Evolutionary conservation across 1,284 basidiomycete species (phyloP), one percentile per base, ranked within the genome.

Genomic region (Porodaedalea pini): DNA sequence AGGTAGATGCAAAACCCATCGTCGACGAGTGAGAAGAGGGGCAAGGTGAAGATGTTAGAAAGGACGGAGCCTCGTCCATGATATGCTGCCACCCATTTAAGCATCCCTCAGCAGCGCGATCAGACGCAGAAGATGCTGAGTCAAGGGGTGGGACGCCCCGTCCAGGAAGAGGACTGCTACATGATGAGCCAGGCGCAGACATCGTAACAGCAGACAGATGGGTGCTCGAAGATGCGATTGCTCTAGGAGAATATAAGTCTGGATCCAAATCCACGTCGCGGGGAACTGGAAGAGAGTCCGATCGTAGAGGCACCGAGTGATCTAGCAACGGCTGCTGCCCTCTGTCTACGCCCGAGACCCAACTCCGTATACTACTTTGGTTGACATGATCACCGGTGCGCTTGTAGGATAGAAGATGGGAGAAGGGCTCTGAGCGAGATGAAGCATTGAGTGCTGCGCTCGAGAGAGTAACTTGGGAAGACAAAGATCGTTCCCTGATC

Each of bases 191-290:
- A 23, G 40, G 40, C 15, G 43, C 31, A 40, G 51, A 29, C 51
- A 53, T 53, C 36, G 49, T 13, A 37, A n/a, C 25, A 5, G 32
- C 11, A 36, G 29, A 47, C 19, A 27, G 51, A 19, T 39, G 39
- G 27, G 51, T 31, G 27, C 25, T 17, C 17, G 32, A 36, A 40
- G 44, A 55, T 32, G 27, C n/a, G 39, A 41, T 15, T 29, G 41
- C 29, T 31, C 25, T 31, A 21, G 51, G 29, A 4, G 45, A 47
- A 47, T 47, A 29, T 47, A 44, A 29, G 32, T 37, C 44, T 23
- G 31, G 41, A 19, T 55, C 54, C 44, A 48, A 17, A 27, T 49
- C 32, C 45, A 55, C 44, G 54, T 55, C 54, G 54, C 44, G 39
- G 31, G 43, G 44, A 17, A 45, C 32, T 27, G 36, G 54, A 47